These are phyloP conservation scores for Alloteropsis semialata DNA, from an alignment of 176 grass and related monocot species.

Conservation along the genomic window DNA sequence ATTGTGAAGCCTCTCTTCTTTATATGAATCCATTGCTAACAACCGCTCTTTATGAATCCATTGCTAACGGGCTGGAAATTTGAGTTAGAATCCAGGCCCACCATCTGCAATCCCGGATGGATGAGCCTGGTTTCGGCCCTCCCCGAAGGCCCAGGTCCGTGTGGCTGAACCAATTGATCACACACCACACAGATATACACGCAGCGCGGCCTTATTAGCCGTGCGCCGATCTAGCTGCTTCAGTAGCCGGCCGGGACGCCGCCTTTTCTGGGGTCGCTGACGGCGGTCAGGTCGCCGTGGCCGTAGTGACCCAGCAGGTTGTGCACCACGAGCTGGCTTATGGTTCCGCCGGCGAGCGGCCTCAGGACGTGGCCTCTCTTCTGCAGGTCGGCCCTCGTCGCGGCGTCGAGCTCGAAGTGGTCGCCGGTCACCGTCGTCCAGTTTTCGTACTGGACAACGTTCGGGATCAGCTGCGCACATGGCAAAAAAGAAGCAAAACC, in stretches of 20 bases:
- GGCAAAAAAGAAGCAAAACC: neutral
- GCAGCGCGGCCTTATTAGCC: neutral
- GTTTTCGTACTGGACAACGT: slow-evolving; percentile 87
- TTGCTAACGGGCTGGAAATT: too few relatives aligned
- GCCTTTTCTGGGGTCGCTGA: slow-evolving; percentile 95
- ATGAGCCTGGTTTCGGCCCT: too few relatives aligned
- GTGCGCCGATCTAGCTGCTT: neutral
- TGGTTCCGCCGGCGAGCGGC: slow-evolving; percentile 78
- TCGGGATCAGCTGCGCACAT: slow-evolving; percentile 73
- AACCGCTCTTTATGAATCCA: too few relatives aligned
- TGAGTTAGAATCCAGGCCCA: too few relatives aligned
- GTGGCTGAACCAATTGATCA: too few relatives aligned
- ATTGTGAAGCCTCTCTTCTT: too few relatives aligned
- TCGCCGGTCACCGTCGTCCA: slow-evolving; percentile 90
- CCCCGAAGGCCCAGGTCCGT: too few relatives aligned
- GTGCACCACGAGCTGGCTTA: slow-evolving; percentile 80
- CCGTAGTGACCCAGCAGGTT: slow-evolving; percentile 40
- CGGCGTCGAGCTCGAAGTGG: slow-evolving; percentile 64
- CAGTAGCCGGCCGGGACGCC: slow-evolving; percentile 88
- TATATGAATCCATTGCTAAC: too few relatives aligned
- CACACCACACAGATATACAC: too few relatives aligned
- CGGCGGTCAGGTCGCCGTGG: slow-evolving; percentile 56
- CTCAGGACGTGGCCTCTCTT: slow-evolving; percentile 60
- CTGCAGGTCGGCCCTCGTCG: slow-evolving; percentile 62
- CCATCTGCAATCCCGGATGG: too few relatives aligned